Base-by-base conservation (phyloP, 2,329 filamentous ascomycete genomes). In the Chrysosporium queenslandicum region DNA sequence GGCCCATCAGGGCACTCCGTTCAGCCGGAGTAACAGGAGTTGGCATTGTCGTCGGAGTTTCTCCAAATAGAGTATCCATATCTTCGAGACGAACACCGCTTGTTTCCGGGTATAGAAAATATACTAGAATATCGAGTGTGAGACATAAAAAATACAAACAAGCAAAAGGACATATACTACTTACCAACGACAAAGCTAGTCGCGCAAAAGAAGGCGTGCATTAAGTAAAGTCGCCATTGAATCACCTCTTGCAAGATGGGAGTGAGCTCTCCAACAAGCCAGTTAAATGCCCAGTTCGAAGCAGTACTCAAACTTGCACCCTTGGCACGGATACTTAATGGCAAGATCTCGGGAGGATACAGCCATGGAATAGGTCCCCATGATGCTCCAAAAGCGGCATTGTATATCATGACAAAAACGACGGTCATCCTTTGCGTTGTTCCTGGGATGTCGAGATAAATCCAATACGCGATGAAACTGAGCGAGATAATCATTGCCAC, bases 361-460 rank as follows among this genome's bases (percentile, higher is more conserved):
- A 98, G 75, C 92, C 92, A 98, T 7, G 92, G 92, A 56, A 98
- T 94, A 1, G 92, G 92, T 16, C 92, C 92, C 92, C 92, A 98
- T n/a, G 82, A 86, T 65, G 90, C 94, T 45, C 92, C 92, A 67
- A 97, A 98, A 6, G 92, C 86, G 4, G 91, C 92, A 64, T 98
- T 98, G 73, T 97, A 98, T 46, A 96, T 85, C 86, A 97, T 95
- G 65, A 98, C 92, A 63, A 94, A 94, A 47, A 94, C 70, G 46
- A 97, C 92, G 2, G 96, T 92, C 66, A 95, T 71, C 5, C 79
- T 85, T 2, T 86, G 89, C 1, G 92, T 97, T 61, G 77, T 77
- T 41, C 69, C 71, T 9, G 54, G 48, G 46, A 95, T 79, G 62
- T 96, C 85, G 57, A 97, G 80, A 71, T 85, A 94, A 62, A 96